Evolutionary conservation across 2,329 filamentous ascomycete species (phyloP), one percentile per base, ranked within the genome.

Genomic region (Arachnopeziza araneosa): DNA sequence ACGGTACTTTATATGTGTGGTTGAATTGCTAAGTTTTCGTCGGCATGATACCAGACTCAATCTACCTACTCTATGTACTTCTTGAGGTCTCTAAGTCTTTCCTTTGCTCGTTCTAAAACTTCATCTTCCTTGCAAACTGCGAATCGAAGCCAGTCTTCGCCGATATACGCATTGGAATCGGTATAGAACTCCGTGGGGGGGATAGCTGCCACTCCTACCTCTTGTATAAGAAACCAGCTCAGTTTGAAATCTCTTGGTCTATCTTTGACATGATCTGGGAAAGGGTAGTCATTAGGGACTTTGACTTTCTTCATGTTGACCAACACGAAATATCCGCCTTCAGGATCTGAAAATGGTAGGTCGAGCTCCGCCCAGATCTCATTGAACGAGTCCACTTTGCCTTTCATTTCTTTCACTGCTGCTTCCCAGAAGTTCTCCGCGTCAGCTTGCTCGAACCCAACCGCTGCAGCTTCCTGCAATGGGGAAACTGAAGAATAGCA

Each of bases 121-220:
- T 90, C 84, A 71, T 99, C 92, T 36, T 93, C 85, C 80, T 99
- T 99, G 79, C 95, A 99, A 1, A 99, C 92, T 0, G 95, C 95
- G 73, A 98, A 98, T 24, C 95, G 83, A 70, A 99, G 81, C 77
- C 96, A 99, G 69, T 98, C 89, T 79, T 97, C 90, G 0, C 90
- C 95, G 68, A 97, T 85, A 69, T 90, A 85, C 26, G 89, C 85
- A 71, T 96, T 96, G 51, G 75, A 78, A 21, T 91, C 87, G 0
- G 93, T 97, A 74, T 97, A 98, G 75, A 99, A 99, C 75, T 99
- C 95, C 0, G 93, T 96, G 0, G 95, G 95, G 21, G 95, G 95
- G 64, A 99, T 97, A 9, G 93, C 93, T 2, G 95, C 95, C 26
- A 99, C 91, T 10, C 95, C 95, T 22, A 99, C 80, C 78, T 99